A percentile compares a stretch with the other conserved stretches of the same genome.
These are phyloP conservation scores for Pythium rishiriense DNA, from an alignment of 352 stramenopile genomes.

Conservation along the genomic window DNA sequence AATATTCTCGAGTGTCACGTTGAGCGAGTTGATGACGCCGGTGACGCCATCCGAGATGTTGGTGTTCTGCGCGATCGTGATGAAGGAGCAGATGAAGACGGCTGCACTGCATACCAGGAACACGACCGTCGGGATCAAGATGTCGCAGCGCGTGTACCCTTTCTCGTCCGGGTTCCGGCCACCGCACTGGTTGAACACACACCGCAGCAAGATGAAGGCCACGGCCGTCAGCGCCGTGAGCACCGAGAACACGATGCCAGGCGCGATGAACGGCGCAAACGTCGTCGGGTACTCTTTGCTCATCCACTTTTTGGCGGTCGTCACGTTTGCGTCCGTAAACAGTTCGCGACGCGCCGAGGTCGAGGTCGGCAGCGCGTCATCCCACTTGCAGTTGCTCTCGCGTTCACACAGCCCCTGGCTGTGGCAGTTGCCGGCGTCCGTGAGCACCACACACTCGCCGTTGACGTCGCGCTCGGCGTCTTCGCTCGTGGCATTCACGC, in stretches of 20 bases:
- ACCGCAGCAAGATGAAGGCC: slow-evolving; percentile 67
- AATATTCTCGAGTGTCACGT: slow-evolving; percentile 71
- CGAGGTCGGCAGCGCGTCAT: slow-evolving; percentile 46
- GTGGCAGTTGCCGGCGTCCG: slow-evolving; percentile 50
- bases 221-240: slow-evolving; percentile 57
- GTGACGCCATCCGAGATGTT: slow-evolving; percentile 75
- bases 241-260: slow-evolving; percentile 73
- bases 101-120: slow-evolving; percentile 70
- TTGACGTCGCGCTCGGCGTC: slow-evolving; percentile 51
- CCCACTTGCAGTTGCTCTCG: slow-evolving; percentile 82
- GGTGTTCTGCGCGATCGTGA: slow-evolving; percentile 74
- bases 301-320: slow-evolving; percentile 65
- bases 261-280: slow-evolving; percentile 65
- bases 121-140: slow-evolving; percentile 59
- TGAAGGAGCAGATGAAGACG: slow-evolving; percentile 79
- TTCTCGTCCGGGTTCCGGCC: slow-evolving; percentile 73
- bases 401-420: slow-evolving; percentile 66
- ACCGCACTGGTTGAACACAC: slow-evolving; percentile 80
- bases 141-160: slow-evolving; percentile 79
- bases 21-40: slow-evolving; percentile 64
- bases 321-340: slow-evolving; percentile 59
- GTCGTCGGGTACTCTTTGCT: slow-evolving; percentile 62
- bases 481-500: slow-evolving; percentile 45
- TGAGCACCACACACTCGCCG: slow-evolving; percentile 57
- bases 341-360: slow-evolving; percentile 41